Evolutionary conservation across 352 stramenopile species (phyloP).

Genomic region (Peronospora belbahrii): DNA sequence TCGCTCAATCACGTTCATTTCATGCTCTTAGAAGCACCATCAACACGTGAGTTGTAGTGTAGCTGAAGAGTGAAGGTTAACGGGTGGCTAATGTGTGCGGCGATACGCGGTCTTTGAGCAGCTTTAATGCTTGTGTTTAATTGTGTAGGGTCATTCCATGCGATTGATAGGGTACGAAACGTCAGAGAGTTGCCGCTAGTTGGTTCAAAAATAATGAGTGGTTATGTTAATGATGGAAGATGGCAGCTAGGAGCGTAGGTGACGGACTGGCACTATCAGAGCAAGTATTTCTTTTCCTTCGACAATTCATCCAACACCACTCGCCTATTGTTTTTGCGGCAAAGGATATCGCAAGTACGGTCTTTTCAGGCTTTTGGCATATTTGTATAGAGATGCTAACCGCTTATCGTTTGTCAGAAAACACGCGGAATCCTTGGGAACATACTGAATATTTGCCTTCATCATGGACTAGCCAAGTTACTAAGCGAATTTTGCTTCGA

Average conservation of each 20-base stretch:
- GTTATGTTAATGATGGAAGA: constrained; percentile 18
- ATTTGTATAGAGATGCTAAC: not conserved
- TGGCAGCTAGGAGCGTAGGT: constrained; percentile 46
- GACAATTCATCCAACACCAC: constrained; percentile 62
- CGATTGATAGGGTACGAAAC: constrained; percentile 50
- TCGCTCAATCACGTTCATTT: constrained; percentile 71
- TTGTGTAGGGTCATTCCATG: constrained; percentile 51
- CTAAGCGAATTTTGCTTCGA: constrained; percentile 53
- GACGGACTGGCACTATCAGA: constrained; percentile 45
- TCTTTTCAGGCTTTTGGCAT: not conserved
- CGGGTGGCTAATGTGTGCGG: constrained; percentile 1
- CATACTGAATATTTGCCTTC: constrained; percentile 47
- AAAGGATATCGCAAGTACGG: constrained; percentile 38
- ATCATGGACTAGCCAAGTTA: constrained; percentile 58
- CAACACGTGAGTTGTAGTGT: constrained; percentile 31
- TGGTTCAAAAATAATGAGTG: not conserved
- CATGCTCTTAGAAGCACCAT: constrained; percentile 36
- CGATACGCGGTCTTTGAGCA: constrained; percentile 10
- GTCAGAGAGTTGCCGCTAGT: not conserved
- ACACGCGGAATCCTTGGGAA: constrained; percentile 31
- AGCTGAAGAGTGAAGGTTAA: not conserved
- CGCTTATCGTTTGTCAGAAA: constrained; percentile 7
- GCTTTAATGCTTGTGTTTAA: constrained; percentile 56
- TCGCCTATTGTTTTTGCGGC: constrained; percentile 58
- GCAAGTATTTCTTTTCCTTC: constrained; percentile 56